A percentile compares a stretch with the other conserved stretches of the same genome.
Conservation (phyloP, 768 basidiomycete genomes). For the Serendipita sp. region DNA sequence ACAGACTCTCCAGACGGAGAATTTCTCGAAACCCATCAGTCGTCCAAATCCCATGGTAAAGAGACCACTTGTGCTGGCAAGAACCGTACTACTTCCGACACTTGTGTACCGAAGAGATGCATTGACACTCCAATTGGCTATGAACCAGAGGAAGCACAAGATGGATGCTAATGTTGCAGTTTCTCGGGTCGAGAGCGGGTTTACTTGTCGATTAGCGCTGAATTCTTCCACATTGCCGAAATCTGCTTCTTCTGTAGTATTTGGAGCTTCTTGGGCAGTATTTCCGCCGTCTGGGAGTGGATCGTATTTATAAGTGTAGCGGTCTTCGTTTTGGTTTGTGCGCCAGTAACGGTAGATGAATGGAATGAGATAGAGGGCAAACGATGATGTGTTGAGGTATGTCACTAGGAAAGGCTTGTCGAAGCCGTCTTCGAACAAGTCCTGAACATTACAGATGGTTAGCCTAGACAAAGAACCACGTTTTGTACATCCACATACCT, state of each 20-base stretch:
- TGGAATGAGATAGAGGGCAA: conserved; percentile 65
- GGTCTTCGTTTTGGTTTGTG: conserved; percentile 11
- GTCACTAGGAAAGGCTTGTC: conserved; percentile 86
- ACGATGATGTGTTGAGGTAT: conserved; percentile 84
- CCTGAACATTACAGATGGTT: conserved; percentile 16
- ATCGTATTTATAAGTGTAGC: conserved; percentile 4
- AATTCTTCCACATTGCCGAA: not conserved
- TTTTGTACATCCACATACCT: conserved; percentile 27
- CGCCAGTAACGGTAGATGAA: conserved; percentile 25
- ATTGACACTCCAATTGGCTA: conserved; percentile 86
- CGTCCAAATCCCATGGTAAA: conserved; percentile 81
- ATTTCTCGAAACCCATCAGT: conserved; percentile 60
- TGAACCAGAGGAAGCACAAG: conserved; percentile 86
- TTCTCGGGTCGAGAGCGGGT: conserved; percentile 42
- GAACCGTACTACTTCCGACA: conserved; percentile 84
- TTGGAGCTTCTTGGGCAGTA: not conserved
- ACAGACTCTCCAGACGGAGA: conserved; percentile 53
- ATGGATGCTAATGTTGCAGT: conserved; percentile 61
- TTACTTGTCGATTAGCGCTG: conserved; percentile 5
- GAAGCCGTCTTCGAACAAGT: conserved; percentile 47
- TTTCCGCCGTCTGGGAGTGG: not conserved
- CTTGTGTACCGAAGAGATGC: conserved; percentile 71
- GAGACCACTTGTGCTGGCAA: conserved; percentile 84
- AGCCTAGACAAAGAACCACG: not conserved
- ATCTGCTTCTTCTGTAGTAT: not conserved